Percentiles rank a stretch among this genome's conserved stretches.
Evolutionary conservation across 352 stramenopile species (phyloP).

Genomic region (Albugo candida): DNA sequence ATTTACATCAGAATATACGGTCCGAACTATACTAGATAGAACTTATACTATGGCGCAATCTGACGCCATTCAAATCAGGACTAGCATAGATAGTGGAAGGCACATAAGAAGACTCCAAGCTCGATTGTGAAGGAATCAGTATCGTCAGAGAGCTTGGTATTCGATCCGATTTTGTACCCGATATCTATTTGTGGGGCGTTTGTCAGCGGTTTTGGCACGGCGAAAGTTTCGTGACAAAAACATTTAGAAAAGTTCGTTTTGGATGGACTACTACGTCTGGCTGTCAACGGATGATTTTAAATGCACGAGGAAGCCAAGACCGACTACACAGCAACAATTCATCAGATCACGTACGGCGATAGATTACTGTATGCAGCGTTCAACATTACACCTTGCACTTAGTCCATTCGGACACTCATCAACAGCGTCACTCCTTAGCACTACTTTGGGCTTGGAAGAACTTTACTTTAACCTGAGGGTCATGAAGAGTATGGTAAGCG

Average conservation of each 20-base stretch:
- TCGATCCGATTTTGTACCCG: too few relatives aligned
- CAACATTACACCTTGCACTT: conserved; percentile 89
- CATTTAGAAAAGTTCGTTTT: conserved; percentile 74
- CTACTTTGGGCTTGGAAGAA: conserved; percentile 87
- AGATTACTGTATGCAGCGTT: conserved; percentile 85
- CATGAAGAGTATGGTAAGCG: conserved; percentile 90
- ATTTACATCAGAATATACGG: too few relatives aligned
- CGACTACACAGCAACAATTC: conserved; percentile 95
- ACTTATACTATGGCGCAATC: too few relatives aligned
- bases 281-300: conserved; percentile 91
- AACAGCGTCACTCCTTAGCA: conserved; percentile 80
- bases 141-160: too few relatives aligned
- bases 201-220: conserved; percentile 94
- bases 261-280: conserved; percentile 82
- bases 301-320: conserved; percentile 97
- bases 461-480: conserved; percentile 96
- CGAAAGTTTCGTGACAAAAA: conserved; percentile 52
- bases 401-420: conserved; percentile 91
- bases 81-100: too few relatives aligned
- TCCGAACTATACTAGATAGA: too few relatives aligned
- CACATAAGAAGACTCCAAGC: too few relatives aligned
- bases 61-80: too few relatives aligned
- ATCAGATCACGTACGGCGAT: conserved; percentile 95
- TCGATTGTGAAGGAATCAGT: too few relatives aligned
- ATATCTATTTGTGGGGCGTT: conserved; percentile 38